Conservation (phyloP, 192 early-diverging fungal genomes). For the Coemansia sp. region DNA sequence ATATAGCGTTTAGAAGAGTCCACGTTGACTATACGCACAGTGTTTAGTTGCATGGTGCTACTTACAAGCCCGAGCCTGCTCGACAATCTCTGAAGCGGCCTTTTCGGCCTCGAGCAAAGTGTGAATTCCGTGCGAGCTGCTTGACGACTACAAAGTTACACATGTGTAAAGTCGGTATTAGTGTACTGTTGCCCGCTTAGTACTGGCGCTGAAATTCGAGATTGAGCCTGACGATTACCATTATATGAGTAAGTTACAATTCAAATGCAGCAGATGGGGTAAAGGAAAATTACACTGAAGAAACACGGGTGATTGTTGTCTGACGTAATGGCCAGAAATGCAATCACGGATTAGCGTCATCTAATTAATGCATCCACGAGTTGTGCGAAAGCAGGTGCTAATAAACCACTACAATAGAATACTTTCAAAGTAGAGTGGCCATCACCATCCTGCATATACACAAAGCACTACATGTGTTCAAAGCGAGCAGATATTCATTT, state of each 20-base stretch:
- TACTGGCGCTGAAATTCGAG: not conserved
- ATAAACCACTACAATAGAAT: too few relatives aligned
- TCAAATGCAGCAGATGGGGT: not conserved
- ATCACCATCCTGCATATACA: too few relatives aligned
- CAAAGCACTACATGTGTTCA: too few relatives aligned
- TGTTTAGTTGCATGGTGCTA: not conserved
- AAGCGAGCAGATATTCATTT: too few relatives aligned
- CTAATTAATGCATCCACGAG: not conserved
- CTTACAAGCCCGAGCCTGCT: conserved; percentile 80
- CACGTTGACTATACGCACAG: too few relatives aligned
- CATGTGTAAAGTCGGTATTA: too few relatives aligned
- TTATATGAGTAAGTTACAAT: not conserved
- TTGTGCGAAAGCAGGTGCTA: too few relatives aligned
- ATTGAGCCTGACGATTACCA: conserved; percentile 4
- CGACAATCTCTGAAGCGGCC: conserved; percentile 90
- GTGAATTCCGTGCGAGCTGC: conserved; percentile 88
- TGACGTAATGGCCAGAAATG: not conserved
- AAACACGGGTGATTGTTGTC: not conserved
- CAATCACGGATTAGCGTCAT: not conserved
- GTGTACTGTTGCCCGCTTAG: too few relatives aligned
- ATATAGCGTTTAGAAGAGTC: not conserved
- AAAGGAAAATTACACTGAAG: not conserved
- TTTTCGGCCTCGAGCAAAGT: conserved; percentile 97
- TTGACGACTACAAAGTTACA: conserved; percentile 46
- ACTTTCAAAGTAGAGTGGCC: too few relatives aligned